Percentiles rank a stretch among this genome's conserved stretches.
Conservation (phyloP, 2,329 filamentous ascomycete genomes). For the Pyrenophora tritici-repentis region DNA sequence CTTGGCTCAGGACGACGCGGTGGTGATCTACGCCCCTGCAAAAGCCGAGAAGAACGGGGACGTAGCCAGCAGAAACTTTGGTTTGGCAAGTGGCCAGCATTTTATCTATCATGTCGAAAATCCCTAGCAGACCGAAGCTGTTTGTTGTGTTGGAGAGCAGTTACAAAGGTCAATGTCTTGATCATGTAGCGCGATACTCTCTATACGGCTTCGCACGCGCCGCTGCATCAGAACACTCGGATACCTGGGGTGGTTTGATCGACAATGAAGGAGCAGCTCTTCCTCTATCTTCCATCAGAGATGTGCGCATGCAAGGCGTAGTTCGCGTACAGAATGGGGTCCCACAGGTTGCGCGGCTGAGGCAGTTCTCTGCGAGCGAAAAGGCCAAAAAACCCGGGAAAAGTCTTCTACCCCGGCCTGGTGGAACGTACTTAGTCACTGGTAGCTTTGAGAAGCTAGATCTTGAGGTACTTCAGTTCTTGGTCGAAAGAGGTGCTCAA, state of each 20-base stretch:
- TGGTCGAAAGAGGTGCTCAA: slow-evolving; percentile 50
- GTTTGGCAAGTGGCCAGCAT: neutral
- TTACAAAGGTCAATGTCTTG: neutral
- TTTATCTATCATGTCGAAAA: neutral
- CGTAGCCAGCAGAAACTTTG: neutral
- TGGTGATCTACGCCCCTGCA: neutral
- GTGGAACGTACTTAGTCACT: slow-evolving; percentile 53
- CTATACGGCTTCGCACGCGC: slow-evolving; percentile 34
- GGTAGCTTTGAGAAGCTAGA: slow-evolving; percentile 51
- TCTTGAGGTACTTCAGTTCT: slow-evolving; percentile 44
- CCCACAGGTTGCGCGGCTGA: neutral
- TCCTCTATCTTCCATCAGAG: slow-evolving; percentile 46
- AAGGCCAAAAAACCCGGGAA: slow-evolving; percentile 13
- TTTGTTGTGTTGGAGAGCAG: neutral
- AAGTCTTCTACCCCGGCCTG: slow-evolving; percentile 30
- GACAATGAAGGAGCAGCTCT: slow-evolving; percentile 26
- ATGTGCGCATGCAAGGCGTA: slow-evolving; percentile 30
- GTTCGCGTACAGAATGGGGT: neutral
- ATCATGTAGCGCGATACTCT: slow-evolving; percentile 4
- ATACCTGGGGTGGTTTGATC: slow-evolving; percentile 46
- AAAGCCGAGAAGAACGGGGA: neutral
- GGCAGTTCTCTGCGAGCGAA: slow-evolving; percentile 14
- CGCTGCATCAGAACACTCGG: slow-evolving; percentile 47
- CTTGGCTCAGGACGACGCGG: slow-evolving; percentile 1
- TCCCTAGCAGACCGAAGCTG: neutral